Base-by-base conservation (phyloP, 2,329 filamentous ascomycete species). In the Claviceps humidiphila region DNA sequence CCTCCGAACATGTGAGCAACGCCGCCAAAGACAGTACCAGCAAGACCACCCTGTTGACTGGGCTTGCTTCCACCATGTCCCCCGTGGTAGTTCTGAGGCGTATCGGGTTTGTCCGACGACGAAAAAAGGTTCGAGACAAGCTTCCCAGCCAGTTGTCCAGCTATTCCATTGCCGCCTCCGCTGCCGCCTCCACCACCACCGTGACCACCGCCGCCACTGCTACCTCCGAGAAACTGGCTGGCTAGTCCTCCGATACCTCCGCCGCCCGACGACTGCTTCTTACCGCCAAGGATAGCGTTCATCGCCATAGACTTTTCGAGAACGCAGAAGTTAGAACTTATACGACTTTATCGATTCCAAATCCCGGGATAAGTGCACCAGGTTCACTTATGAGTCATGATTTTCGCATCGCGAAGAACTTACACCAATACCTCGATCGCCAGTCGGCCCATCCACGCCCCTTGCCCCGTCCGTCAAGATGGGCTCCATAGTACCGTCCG, bases 341-440 rank as follows among this genome's bases (percentile, higher is more conserved):
- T n/a, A 13, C 20, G 22, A 41, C 34, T n/a, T 40, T 6, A 8
- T 13, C 13, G 6, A 46, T 47, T 5, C 24, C 16, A 30, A 5
- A 6, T 20, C 1, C 5, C n/a, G 11, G 41, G 4, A 14, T 20
- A 14, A 26, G 47, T 30, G 49, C 34, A 22, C 16, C 16, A 16
- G 24, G 4, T 45, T 43, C 17, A 13, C 22, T 34, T 26, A 26
- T 26, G 24, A 26, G 4, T 26, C 43, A 46, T 34, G 26, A n/a
- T n/a, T 42, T 7, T 26, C 14, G 30, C 45, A 38, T 49, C 43
- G 38, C 30, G 3, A 34, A 34, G 34, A 26, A 40, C 82, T 64
- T 76, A 86, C 82, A 55, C 82, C 81, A 52, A 87, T 67, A 42
- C 82, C 78, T 56, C 83, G 74, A 50, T 86, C 82, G 38, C 78